Percentiles rank a stretch among this genome's conserved stretches.
Evolutionary conservation across 208 protist genomes (phyloP).

Genomic region (Acanthamoeba sp.): DNA sequence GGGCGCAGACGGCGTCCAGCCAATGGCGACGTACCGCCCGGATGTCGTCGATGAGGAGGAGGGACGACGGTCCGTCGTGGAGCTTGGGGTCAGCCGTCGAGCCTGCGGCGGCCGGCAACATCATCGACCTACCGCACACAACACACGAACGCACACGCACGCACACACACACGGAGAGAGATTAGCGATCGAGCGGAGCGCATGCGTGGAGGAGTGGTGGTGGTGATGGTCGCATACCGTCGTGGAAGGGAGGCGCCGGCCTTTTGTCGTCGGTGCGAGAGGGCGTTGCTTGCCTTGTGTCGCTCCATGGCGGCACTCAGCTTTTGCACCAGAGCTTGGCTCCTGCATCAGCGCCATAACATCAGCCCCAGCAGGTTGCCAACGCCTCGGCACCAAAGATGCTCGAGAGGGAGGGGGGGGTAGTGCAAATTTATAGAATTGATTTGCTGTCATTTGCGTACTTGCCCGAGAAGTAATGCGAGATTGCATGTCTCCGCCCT

Average conservation of each 20-base stretch:
- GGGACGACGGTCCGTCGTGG: background rate
- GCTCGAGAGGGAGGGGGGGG: background rate
- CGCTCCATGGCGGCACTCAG: conserved; percentile 24
- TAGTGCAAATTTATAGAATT: background rate
- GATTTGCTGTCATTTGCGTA: background rate
- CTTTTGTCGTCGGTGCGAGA: background rate
- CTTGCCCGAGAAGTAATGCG: background rate
- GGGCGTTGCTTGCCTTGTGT: conserved; percentile 2
- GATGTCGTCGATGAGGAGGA: conserved; percentile 46
- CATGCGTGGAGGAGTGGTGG: no score
- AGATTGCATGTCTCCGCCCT: background rate
- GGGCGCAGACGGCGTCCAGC: background rate
- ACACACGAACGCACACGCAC: no score
- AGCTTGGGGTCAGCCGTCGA: background rate
- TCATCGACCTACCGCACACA: background rate
- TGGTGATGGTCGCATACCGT: no score
- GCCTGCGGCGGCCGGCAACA: background rate
- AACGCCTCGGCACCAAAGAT: background rate
- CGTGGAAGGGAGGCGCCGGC: background rate
- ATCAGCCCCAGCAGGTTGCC: background rate
- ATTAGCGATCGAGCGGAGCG: background rate
- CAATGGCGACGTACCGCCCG: background rate
- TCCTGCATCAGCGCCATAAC: background rate
- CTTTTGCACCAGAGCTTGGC: conserved; percentile 29
- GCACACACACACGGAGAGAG: background rate